Percentiles rank a stretch among this genome's conserved stretches.
Conservation (phyloP, 108 stramenopile species). For the Pinguiococcus pyrenoidosus region DNA sequence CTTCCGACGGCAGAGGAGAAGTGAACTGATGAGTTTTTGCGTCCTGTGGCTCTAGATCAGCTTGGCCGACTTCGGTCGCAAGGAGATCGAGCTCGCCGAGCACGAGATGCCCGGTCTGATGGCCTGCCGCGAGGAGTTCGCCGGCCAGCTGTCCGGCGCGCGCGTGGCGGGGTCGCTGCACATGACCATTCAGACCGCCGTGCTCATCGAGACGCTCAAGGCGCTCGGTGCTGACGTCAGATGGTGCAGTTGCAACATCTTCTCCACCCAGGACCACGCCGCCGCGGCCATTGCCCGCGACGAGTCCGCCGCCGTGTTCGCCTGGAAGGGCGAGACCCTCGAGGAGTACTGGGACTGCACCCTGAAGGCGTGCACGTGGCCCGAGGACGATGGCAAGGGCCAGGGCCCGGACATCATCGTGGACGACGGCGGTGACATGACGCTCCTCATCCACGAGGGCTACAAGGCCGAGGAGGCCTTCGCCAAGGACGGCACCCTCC, state of each 20-base stretch:
- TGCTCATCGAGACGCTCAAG: slow-evolving; percentile 96
- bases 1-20: too few relatives aligned
- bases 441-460: slow-evolving; percentile 98
- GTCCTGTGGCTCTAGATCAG: too few relatives aligned
- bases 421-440: slow-evolving; percentile 99
- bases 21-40: too few relatives aligned
- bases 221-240: slow-evolving; percentile 89
- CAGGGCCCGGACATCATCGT: slow-evolving; percentile 95
- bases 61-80: slow-evolving; percentile 99
- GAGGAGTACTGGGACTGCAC: slow-evolving; percentile 99
- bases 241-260: slow-evolving; percentile 99
- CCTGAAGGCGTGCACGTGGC: slow-evolving; percentile 87
- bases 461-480: slow-evolving; percentile 94
- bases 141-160: slow-evolving; percentile 65
- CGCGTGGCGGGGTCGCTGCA: slow-evolving; percentile 85
- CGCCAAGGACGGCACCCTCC: slow-evolving; percentile 89
- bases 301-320: slow-evolving; percentile 92
- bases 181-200: slow-evolving; percentile 99
- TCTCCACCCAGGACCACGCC: slow-evolving; percentile 99
- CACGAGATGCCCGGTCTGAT: slow-evolving; percentile 98
- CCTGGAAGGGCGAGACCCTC: slow-evolving; percentile 99
- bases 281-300: slow-evolving; percentile 98
- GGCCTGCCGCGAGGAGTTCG: slow-evolving; percentile 86
- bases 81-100: slow-evolving; percentile 98
- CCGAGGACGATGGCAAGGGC: slow-evolving; percentile 93